Evolutionary conservation across 2,329 filamentous ascomycete species (phyloP).

Genomic region (Verruconis gallopava): DNA sequence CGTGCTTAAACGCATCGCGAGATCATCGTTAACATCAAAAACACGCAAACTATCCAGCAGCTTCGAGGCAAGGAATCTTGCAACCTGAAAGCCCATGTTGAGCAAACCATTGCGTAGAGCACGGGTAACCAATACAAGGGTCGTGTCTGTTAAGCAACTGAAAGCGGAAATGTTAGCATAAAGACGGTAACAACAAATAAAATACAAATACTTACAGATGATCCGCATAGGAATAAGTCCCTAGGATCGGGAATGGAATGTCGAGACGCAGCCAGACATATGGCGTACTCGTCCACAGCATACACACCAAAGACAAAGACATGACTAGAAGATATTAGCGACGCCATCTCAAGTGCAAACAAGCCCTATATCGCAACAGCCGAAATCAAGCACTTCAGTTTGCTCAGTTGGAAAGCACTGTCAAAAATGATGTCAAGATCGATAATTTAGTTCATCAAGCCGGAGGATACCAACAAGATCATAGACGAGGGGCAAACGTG

Average conservation of each 20-base stretch:
- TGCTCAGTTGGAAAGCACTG: slow-evolving; percentile 10
- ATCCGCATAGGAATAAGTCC: slow-evolving; percentile 12
- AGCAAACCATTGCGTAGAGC: too few species aligned
- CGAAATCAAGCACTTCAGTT: too few species aligned
- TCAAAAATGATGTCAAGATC: slow-evolving; percentile 10
- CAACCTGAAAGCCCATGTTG: too few species aligned
- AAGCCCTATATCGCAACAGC: slow-evolving; percentile 13
- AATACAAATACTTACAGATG: slow-evolving; percentile 6
- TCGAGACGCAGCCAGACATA: too few species aligned
- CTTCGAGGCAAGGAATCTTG: slow-evolving; percentile 12
- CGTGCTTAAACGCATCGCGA: slow-evolving; percentile 13
- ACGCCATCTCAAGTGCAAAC: slow-evolving; percentile 13
- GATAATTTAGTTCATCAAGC: slow-evolving; percentile 14
- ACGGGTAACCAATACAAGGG: slow-evolving; percentile 13
- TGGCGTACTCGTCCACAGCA: slow-evolving; percentile 13
- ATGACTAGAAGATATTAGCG: slow-evolving; percentile 14
- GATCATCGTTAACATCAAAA: slow-evolving; percentile 14
- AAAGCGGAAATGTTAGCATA: too few species aligned
- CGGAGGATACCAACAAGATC: too few species aligned
- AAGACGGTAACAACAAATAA: too few species aligned
- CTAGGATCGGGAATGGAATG: too few species aligned
- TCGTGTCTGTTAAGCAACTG: slow-evolving; percentile 14
- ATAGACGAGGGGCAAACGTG: too few species aligned
- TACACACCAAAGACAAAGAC: slow-evolving; percentile 7
- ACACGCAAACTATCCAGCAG: slow-evolving; percentile 13